phyloP scores from a whole-genome alignment of 176 grass and related monocot genomes.

The Puccinellia tenuiflora region DNA sequence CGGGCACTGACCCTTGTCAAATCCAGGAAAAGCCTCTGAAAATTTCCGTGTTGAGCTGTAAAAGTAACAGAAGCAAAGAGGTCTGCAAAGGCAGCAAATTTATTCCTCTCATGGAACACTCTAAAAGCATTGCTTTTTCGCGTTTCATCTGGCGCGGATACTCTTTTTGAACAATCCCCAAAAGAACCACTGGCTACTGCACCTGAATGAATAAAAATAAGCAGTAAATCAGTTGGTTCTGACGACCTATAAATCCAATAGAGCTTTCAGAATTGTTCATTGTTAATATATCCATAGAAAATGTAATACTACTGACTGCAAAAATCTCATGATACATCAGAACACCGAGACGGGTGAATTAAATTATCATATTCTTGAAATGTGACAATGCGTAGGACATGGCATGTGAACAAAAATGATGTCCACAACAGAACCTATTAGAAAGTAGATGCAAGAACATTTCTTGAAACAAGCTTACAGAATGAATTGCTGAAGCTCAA shows the following conservation, averaged over 20 bases:
- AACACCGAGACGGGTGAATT: not conserved
- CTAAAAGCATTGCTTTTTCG: constrained; percentile 39
- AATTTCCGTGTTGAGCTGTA: constrained; percentile 82
- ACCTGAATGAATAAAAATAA: constrained; percentile 45
- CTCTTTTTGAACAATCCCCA: constrained; percentile 52
- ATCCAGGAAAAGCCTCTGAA: constrained; percentile 87
- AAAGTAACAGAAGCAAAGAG: constrained; percentile 77
- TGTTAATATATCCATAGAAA: not conserved
- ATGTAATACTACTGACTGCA: not conserved
- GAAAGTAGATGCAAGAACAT: not conserved
- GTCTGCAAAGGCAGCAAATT: constrained; percentile 52
- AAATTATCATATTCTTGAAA: constrained; percentile 10
- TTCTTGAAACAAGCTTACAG: constrained; percentile 5
- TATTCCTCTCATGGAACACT: constrained; percentile 45
- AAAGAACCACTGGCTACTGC: constrained; percentile 69
- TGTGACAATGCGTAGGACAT: not conserved
- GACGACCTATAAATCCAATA: not conserved
- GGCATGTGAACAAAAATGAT: not conserved
- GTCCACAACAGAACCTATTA: not conserved
- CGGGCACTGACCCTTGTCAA: constrained; percentile 61
- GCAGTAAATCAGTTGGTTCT: constrained; percentile 6
- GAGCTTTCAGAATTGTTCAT: not conserved
- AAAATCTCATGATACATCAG: constrained; percentile 6
- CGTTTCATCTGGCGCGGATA: constrained; percentile 21
- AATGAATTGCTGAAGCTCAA: constrained; percentile 1